Base-by-base conservation (phyloP, 805 yeast species). In the Pichia pseudocactophila region DNA sequence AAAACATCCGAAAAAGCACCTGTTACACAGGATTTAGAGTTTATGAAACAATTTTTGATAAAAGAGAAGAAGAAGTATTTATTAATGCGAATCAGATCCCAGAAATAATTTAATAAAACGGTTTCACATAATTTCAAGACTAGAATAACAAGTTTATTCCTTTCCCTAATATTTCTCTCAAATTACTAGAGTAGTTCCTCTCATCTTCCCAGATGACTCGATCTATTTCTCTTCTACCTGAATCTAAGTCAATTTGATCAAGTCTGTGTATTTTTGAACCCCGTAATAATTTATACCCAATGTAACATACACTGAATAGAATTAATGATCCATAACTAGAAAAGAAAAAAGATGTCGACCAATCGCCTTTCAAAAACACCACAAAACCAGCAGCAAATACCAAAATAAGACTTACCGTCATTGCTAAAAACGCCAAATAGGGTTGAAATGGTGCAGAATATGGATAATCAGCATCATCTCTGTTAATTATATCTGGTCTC, bases 191-290 rank as follows among this genome's bases (percentile, higher is more conserved):
- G 40, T 62, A 62, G 32, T 58, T 52, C 41, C 49, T 66, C 40
- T 83, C 85, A 44, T 85, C 92, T 50, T 80, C 86, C 94, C 95
- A 85, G 18, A 79, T 76, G 48, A 74, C 74, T 38, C 87, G 66
- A 60, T 87, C 96, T 63, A 80, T 76, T 57, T 86, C 95, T 39
- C 92, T 70, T 52, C 95, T 67, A 2, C 95, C 95, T 0, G 86
- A 73, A 58, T 87, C 95, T 56, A 82, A 71, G 58, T 87, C 95
- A 46, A 86, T 57, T 36, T 83, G 80, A 50, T 82, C 89, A 36
- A 84, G 62, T 39, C 84, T 71, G 40, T 78, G 83, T 10, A 80
- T 64, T 48, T 76, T 72, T 2, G 89, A 78, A 9, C 85, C 76
- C 45, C 77, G 72, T 13, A 78, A 54, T 0, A 77, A 34, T 53